Evolutionary conservation across 2,329 filamentous ascomycete genomes (phyloP).

Genomic region (Septoria linicola): DNA sequence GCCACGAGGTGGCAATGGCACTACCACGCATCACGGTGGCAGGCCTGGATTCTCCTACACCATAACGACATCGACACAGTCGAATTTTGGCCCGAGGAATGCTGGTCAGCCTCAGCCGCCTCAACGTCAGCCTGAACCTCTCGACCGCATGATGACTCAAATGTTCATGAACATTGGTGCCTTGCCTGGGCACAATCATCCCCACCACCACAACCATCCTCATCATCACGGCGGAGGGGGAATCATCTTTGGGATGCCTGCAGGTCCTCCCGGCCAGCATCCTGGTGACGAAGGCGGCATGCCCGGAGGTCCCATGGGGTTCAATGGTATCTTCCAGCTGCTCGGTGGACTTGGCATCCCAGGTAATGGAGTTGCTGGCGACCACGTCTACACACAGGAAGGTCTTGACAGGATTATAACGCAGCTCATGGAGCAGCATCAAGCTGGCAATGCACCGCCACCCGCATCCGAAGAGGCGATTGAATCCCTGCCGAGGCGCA

Average conservation of each 20-base stretch:
- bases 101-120: slow-evolving; percentile 50
- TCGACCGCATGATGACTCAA: slow-evolving; percentile 35
- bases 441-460: slow-evolving; percentile 72
- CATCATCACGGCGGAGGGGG: slow-evolving; percentile 1
- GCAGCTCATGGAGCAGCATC: slow-evolving; percentile 80
- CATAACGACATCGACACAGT: slow-evolving; percentile 33
- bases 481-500: slow-evolving; percentile 64
- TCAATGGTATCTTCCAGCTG: slow-evolving; percentile 28
- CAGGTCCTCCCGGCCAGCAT: neutral
- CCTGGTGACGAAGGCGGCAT: slow-evolving; percentile 1
- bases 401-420: slow-evolving; percentile 86
- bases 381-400: slow-evolving; percentile 88
- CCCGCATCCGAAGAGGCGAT: slow-evolving; percentile 78
- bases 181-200: slow-evolving; percentile 12
- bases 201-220: neutral
- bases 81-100: slow-evolving; percentile 52
- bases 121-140: slow-evolving; percentile 36
- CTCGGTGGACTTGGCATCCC: slow-evolving; percentile 33
- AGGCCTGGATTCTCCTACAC: slow-evolving; percentile 34
- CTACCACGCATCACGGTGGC: slow-evolving; percentile 22
- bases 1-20: slow-evolving; percentile 17
- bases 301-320: slow-evolving; percentile 17
- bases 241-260: slow-evolving; percentile 6
- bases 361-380: slow-evolving; percentile 56
- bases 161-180: slow-evolving; percentile 37